These are phyloP conservation scores for Bassia scoparia DNA, from an alignment of 148 eudicot species.

Conservation along the genomic window DNA sequence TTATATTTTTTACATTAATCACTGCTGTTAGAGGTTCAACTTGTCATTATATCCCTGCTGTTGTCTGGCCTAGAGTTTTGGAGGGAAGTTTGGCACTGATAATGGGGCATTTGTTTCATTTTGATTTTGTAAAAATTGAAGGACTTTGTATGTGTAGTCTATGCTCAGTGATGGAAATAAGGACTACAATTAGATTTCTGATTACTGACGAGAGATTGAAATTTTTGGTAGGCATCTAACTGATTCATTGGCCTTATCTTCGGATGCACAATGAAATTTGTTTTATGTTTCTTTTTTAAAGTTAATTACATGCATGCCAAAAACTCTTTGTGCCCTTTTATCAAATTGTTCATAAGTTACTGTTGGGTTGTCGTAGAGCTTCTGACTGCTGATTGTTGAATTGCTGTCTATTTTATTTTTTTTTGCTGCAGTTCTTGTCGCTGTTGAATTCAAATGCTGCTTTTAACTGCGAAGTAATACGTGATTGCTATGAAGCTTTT, in stretches of 20 bases:
- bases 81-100: too few relatives aligned
- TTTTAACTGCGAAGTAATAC: constrained; percentile 83
- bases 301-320: too few relatives aligned
- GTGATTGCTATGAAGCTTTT: constrained; percentile 98
- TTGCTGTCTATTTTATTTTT: constrained; percentile 20
- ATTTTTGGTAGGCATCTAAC: background rate
- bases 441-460: constrained; percentile 78
- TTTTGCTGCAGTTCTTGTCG: constrained; percentile 62
- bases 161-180: background rate
- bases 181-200: background rate
- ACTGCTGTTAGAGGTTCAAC: background rate
- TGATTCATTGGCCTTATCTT: background rate
- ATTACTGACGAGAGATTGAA: background rate
- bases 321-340: too few relatives aligned
- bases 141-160: too few relatives aligned
- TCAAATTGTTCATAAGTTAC: background rate
- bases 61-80: background rate
- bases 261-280: too few relatives aligned
- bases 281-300: too few relatives aligned
- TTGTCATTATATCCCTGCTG: background rate
- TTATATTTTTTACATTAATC: background rate
- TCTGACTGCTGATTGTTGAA: constrained; percentile 13
- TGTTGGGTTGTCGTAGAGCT: background rate
- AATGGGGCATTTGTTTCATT: background rate
- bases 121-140: background rate